Evolutionary conservation across 2,329 filamentous ascomycete species (phyloP), one percentile per base, ranked within the genome.

Genomic region (Coniochaeta sp.): DNA sequence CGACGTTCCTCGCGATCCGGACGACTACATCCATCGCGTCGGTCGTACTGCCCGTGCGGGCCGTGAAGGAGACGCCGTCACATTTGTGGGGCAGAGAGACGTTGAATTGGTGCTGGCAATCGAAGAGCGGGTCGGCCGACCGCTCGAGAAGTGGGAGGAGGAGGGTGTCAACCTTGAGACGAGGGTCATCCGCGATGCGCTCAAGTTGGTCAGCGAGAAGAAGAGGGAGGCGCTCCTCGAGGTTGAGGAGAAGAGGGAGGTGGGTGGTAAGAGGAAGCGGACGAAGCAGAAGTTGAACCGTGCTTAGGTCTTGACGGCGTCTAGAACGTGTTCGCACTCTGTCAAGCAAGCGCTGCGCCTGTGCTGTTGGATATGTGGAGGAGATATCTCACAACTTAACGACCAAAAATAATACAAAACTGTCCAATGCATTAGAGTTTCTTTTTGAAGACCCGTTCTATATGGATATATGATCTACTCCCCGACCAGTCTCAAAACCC

Each of bases 11-110:
- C 87, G 93, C n/a, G 91, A 97, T 70, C 91, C 93, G 3, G 93
- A 97, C 72, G 93, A 97, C 74, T 99, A 99, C 73, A 95, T 99
- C 65, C 95, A 99, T 77, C 87, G 95, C 14, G 93, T 97, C 58
- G 95, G 95, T 72, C 89, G 95, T 75, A 99, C 95, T 14, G 95
- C 95, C 3, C 88, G 95, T 83, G 95, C 95, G 0, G 95, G 95
- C 0, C 84, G 92, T 52, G 81, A 81, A 59, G 95, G 95, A 68
- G 88, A 92, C 65, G 87, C 89, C 6, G 86, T 97, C 17, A 96
- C 91, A 1, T 85, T 99, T 67, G 89, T 99, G 1, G 93, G 95
- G 2, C 93, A 98, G 79, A 82, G 93, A 61, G 95, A 99, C 73
- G 92, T 98, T 1, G 86, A 93, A 68, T 81, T 98, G 8, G 84